Evolutionary conservation across 2,329 filamentous ascomycete species (phyloP).

Genomic region (Botryosphaeria dothidea): DNA sequence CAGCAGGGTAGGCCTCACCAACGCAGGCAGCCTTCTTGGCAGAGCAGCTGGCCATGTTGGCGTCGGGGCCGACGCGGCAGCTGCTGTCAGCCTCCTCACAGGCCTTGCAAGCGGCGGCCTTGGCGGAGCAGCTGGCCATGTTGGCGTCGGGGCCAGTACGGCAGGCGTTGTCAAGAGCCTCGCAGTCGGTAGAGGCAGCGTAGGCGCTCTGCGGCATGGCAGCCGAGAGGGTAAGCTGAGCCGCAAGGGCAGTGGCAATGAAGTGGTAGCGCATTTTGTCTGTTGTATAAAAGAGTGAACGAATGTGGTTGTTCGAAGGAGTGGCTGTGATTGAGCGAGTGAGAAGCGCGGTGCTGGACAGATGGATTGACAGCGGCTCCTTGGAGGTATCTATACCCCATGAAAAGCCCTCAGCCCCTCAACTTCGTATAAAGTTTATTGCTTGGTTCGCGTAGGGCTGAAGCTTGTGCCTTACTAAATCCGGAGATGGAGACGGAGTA

Average conservation of each 20-base stretch:
- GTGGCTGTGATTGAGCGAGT: constrained; percentile 1
- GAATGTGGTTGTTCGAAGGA: constrained; percentile 10
- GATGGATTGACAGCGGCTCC: neutral
- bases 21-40: neutral
- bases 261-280: constrained; percentile 12
- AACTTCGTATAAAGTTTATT: constrained; percentile 11
- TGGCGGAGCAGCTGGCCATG: constrained; percentile 4
- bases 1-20: neutral
- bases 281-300: neutral
- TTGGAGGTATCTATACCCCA: constrained; percentile 5
- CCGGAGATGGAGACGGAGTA: neutral
- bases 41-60: constrained; percentile 13
- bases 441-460: constrained; percentile 12
- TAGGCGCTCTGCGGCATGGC: constrained; percentile 3
- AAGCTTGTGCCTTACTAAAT: constrained; percentile 4
- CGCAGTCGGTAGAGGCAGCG: neutral
- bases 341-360: neutral
- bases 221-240: neutral
- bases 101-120: neutral
- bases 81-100: neutral
- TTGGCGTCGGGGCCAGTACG: constrained; percentile 5
- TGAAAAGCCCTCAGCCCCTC: neutral
- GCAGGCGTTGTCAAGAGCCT: neutral
- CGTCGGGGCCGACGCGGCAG: constrained; percentile 4
- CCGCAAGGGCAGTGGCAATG: constrained; percentile 10